Conservation (phyloP, 2,329 filamentous ascomycete species). For the Colletotrichum zoysiae region DNA sequence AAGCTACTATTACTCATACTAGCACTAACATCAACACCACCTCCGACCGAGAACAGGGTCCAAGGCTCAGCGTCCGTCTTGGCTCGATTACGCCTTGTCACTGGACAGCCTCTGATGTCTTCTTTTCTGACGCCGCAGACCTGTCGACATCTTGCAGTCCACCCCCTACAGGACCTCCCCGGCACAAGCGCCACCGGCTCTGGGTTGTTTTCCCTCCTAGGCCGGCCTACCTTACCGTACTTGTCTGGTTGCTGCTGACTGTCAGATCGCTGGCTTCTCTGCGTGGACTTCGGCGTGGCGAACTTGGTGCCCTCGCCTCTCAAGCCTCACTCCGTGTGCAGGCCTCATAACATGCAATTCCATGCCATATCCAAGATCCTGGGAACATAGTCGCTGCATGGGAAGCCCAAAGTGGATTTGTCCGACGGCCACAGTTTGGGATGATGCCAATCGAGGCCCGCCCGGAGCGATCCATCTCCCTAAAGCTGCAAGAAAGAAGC, state of each 20-base stretch:
- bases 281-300: conserved; percentile 8
- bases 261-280: not conserved
- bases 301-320: conserved; percentile 4
- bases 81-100: conserved; percentile 7
- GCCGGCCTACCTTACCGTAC: not conserved
- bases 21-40: conserved; percentile 2
- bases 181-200: not conserved
- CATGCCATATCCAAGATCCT: conserved; percentile 13
- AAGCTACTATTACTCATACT: not conserved
- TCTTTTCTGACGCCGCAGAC: not conserved
- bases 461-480: conserved; percentile 5
- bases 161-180: not conserved
- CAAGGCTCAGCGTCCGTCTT: conserved; percentile 17
- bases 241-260: not conserved
- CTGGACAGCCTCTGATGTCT: conserved; percentile 13
- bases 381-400: conserved; percentile 22
- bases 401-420: conserved; percentile 28
- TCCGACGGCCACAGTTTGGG: conserved; percentile 24
- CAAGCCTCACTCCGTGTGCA: not conserved
- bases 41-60: conserved; percentile 5
- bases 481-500: not conserved
- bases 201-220: not conserved
- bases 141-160: conserved; percentile 2
- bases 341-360: conserved; percentile 12
- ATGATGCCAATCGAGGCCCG: conserved; percentile 34